phyloP scores from a whole-genome alignment of 768 basidiomycete species.

The Tylopilus cervinicoccineus region DNA sequence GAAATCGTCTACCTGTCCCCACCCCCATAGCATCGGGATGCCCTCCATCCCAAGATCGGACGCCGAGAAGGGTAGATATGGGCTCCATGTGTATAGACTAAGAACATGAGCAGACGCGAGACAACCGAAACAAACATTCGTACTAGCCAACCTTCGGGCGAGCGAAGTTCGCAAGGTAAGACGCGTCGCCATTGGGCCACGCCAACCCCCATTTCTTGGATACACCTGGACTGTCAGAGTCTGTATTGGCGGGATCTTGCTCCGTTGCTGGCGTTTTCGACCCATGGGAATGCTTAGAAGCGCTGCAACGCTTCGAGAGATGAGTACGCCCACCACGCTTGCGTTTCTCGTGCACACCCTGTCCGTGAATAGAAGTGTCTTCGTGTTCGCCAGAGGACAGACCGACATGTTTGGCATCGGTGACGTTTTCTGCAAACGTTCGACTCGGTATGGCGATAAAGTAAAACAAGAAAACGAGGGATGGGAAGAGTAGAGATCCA shows the following conservation, averaged over 20 bases:
- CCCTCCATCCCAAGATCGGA: constrained; percentile 47
- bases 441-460: neutral
- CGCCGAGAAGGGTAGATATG: constrained; percentile 40
- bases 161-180: constrained; percentile 49
- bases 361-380: neutral
- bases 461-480: constrained; percentile 11
- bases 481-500: constrained; percentile 1
- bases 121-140: constrained; percentile 11
- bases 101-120: neutral
- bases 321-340: constrained; percentile 14
- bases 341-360: constrained; percentile 10
- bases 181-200: constrained; percentile 58
- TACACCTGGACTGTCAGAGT: neutral
- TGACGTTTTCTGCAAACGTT: constrained; percentile 2
- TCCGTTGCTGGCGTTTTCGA: neutral
- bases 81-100: constrained; percentile 69
- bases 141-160: constrained; percentile 42
- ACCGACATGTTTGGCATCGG: constrained; percentile 1
- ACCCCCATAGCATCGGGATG: constrained; percentile 74
- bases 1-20: constrained; percentile 47
- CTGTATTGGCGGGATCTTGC: neutral
- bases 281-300: constrained; percentile 7
- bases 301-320: constrained; percentile 15
- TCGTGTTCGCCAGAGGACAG: neutral
- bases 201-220: constrained; percentile 57